A percentile compares a stretch with the other conserved stretches of the same genome.
Evolutionary conservation across 192 early-diverging fungal species (phyloP).

Genomic region (Rhizophlyctis rosea): DNA sequence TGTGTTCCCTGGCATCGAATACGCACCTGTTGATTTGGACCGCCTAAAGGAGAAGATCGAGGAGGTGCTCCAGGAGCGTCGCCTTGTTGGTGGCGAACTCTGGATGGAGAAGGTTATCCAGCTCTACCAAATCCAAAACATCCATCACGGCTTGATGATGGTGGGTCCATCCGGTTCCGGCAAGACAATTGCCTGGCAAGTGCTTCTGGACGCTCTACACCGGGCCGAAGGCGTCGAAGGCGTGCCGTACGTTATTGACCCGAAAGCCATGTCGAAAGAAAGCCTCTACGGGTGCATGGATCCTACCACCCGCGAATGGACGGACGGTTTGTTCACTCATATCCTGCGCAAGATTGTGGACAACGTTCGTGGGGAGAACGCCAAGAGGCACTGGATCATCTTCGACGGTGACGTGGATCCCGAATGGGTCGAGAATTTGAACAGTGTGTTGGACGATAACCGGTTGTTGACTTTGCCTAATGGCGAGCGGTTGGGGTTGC

Average conservation of each 20-base stretch:
- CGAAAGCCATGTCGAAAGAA: constrained; percentile 97
- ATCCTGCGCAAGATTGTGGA: constrained; percentile 97
- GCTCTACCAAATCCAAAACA: constrained; percentile 95
- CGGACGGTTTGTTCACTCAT: constrained; percentile 97
- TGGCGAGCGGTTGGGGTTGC: constrained; percentile 93
- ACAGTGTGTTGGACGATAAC: constrained; percentile 97
- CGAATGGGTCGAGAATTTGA: constrained; percentile 99
- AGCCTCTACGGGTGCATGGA: constrained; percentile 95
- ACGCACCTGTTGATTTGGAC: constrained; percentile 73
- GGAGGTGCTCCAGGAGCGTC: constrained; percentile 70
- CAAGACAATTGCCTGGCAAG: constrained; percentile 92
- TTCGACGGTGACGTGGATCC: constrained; percentile 99
- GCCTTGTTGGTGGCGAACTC: constrained; percentile 67
- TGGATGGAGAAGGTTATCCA: constrained; percentile 99
- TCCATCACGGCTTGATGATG: constrained; percentile 99
- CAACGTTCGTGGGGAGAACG: constrained; percentile 93
- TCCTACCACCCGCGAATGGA: constrained; percentile 98
- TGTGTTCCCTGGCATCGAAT: constrained; percentile 91
- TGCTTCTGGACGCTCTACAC: constrained; percentile 85
- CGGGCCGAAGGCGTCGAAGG: constrained; percentile 88
- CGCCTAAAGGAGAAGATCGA: constrained; percentile 71
- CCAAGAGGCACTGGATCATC: constrained; percentile 97
- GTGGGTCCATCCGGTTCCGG: constrained; percentile 97
- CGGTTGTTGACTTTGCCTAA: constrained; percentile 95
- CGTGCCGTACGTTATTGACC: constrained; percentile 91